Evolutionary conservation across 495 filamentous ascomycete genomes (phyloP), one percentile per base, ranked within the genome.

Genomic region (Bathelium albidoporum): DNA sequence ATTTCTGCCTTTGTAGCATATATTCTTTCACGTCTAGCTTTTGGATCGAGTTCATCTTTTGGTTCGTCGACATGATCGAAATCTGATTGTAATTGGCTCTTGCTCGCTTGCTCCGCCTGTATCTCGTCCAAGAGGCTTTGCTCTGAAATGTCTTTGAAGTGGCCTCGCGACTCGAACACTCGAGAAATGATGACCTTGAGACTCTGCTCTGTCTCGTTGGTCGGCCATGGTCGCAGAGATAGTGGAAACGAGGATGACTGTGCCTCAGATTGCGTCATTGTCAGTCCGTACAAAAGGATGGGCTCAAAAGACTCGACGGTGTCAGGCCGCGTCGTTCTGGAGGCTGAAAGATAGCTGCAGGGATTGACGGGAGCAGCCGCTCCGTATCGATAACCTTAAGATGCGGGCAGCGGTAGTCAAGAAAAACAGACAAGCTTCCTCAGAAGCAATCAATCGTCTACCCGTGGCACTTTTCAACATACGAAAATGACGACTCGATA

Each of bases 401-500:
- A 39, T 39, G 5, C n/a, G n/a, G n/a, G n/a, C n/a, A n/a, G n/a
- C n/a, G n/a, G n/a, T n/a, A n/a, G n/a, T n/a, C n/a, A n/a, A n/a
- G n/a, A n/a, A 44, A 11, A 44, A n/a, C 32, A 32, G 22, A 62
- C 58, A 22, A 28, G 29, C 58, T 31, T 60, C 18, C 58, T 32
- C n/a, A 5, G 41, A n/a, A 44, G 11, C n/a, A 44, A 11, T n/a
- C 41, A 11, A n/a, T 12, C n/a, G n/a, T n/a, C n/a, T n/a, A n/a
- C n/a, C n/a, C n/a, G n/a, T n/a, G n/a, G n/a, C n/a, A n/a, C n/a
- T n/a, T n/a, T n/a, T n/a, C n/a, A n/a, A n/a, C 2, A 11, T 14
- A 2, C 52, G 4, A 63, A 12, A 32, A 96, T 96, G 91, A 96
- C 91, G 16, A 89, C 89, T 20, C 82, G 91, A 61, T 96, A 96